Percentiles rank a stretch among this genome's conserved stretches.
Evolutionary conservation across 1,284 basidiomycete species (phyloP).

Genomic region (Microbotryum violaceum): DNA sequence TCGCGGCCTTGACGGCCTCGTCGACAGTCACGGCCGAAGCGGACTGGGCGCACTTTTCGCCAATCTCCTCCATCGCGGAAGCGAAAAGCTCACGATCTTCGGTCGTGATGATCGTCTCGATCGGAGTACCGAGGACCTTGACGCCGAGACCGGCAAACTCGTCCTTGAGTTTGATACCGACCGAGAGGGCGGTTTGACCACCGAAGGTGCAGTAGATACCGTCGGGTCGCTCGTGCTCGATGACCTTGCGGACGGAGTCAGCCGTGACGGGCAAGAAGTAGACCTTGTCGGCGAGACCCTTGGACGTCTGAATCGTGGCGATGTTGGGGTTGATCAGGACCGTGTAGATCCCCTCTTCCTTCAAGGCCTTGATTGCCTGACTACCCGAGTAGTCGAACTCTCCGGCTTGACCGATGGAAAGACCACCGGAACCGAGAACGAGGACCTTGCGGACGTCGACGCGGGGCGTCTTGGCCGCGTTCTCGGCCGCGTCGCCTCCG

Average conservation of each 20-base stretch:
- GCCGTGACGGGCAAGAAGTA: conserved; percentile 98
- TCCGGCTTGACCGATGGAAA: conserved; percentile 96
- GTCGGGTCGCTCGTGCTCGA: conserved; percentile 96
- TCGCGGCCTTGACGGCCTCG: conserved; percentile 78
- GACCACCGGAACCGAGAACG: conserved; percentile 91
- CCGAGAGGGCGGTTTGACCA: conserved; percentile 93
- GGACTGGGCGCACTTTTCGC: conserved; percentile 86
- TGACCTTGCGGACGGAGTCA: conserved; percentile 95
- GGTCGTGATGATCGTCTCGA: conserved; percentile 93
- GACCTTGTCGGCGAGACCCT: conserved; percentile 92
- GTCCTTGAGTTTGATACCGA: conserved; percentile 95
- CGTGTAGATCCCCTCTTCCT: conserved; percentile 97
- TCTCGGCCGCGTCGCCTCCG: conserved; percentile 76
- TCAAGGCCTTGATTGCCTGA: conserved; percentile 97
- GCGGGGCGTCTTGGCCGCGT: conserved; percentile 66
- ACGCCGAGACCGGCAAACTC: conserved; percentile 84
- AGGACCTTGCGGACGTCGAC: conserved; percentile 84
- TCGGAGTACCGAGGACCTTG: conserved; percentile 89
- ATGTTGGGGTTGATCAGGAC: conserved; percentile 99
- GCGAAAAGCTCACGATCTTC: conserved; percentile 95
- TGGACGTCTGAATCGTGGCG: conserved; percentile 97
- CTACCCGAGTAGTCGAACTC: conserved; percentile 99
- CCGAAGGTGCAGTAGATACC: conserved; percentile 99
- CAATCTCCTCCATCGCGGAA: conserved; percentile 89
- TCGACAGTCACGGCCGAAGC: conserved; percentile 69